These are phyloP conservation scores for Candida gigantensis DNA, from an alignment of 1,139 yeast genomes.

Conservation along the genomic window DNA sequence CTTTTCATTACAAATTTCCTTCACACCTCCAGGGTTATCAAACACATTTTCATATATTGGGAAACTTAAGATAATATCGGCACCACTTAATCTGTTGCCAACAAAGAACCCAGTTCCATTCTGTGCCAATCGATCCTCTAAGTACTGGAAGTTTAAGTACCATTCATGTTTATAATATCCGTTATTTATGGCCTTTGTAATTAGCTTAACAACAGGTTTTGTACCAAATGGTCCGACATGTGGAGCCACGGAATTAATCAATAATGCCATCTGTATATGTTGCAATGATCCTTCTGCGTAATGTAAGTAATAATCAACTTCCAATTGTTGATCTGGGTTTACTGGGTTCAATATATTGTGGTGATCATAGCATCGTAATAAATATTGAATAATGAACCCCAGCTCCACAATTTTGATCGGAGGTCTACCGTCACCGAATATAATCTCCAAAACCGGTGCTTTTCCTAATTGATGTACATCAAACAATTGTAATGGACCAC, in stretches of 20 bases:
- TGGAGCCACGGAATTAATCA: constrained; percentile 41
- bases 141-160: constrained; percentile 39
- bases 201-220: constrained; percentile 37
- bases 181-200: constrained; percentile 46
- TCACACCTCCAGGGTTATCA: constrained; percentile 41
- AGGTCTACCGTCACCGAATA: constrained; percentile 45
- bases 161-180: constrained; percentile 46
- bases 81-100: constrained; percentile 56
- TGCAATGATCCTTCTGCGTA: constrained; percentile 60
- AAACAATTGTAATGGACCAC: constrained; percentile 47
- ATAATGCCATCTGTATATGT: constrained; percentile 42
- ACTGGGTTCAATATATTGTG: constrained; percentile 32
- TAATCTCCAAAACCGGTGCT: constrained; percentile 53
- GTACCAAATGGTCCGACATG: constrained; percentile 50
- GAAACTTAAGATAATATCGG: constrained; percentile 56
- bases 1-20: constrained; percentile 37
- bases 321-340: constrained; percentile 32
- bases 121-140: constrained; percentile 39
- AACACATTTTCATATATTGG: constrained; percentile 46
- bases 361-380: constrained; percentile 43
- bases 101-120: constrained; percentile 54
- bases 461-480: constrained; percentile 60
- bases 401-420: constrained; percentile 44
- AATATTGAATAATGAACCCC: constrained; percentile 48
- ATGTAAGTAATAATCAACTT: constrained; percentile 54